phyloP scores from a whole-genome alignment of 495 filamentous ascomycete species.

The Echria macrotheca region DNA sequence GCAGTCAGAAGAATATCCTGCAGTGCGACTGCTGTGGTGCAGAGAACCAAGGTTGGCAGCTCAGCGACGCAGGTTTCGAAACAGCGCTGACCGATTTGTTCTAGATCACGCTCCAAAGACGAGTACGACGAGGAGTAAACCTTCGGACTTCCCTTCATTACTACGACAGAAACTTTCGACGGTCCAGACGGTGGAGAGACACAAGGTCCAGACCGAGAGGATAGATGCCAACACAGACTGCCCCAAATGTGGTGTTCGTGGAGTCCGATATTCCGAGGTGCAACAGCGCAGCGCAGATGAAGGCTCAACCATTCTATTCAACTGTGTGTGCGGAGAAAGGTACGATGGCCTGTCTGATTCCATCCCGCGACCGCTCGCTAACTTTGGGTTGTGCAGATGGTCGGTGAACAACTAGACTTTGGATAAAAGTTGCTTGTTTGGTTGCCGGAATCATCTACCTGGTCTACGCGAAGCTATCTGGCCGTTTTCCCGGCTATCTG shows the following conservation, averaged over 20 bases:
- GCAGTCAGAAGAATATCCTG: slow-evolving; percentile 66
- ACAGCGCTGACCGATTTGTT: not conserved
- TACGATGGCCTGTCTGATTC: slow-evolving; percentile 37
- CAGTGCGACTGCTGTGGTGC: slow-evolving; percentile 80
- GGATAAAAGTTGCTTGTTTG: too few species aligned
- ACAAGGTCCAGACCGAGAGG: slow-evolving; percentile 73
- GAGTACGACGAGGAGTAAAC: slow-evolving; percentile 76
- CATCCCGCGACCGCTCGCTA: slow-evolving; percentile 16
- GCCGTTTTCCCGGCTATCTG: not conserved
- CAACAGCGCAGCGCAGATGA: slow-evolving; percentile 93
- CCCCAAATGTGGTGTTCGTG: slow-evolving; percentile 69
- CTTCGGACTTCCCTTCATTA: slow-evolving; percentile 79
- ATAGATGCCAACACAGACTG: slow-evolving; percentile 64
- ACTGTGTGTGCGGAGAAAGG: slow-evolving; percentile 80
- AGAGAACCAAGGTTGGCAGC: slow-evolving; percentile 64
- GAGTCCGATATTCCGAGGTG: slow-evolving; percentile 79
- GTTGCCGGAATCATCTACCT: too few species aligned
- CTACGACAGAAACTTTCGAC: slow-evolving; percentile 79
- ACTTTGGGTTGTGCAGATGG: slow-evolving; percentile 40
- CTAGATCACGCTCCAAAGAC: slow-evolving; percentile 75
- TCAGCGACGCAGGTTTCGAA: not conserved
- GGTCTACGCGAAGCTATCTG: too few species aligned
- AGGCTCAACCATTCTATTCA: slow-evolving; percentile 85
- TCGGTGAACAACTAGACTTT: slow-evolving; percentile 27
- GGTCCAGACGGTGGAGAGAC: slow-evolving; percentile 73